Conservation (phyloP, 2,329 filamentous ascomycete species). For the Colletotrichum horii region DNA sequence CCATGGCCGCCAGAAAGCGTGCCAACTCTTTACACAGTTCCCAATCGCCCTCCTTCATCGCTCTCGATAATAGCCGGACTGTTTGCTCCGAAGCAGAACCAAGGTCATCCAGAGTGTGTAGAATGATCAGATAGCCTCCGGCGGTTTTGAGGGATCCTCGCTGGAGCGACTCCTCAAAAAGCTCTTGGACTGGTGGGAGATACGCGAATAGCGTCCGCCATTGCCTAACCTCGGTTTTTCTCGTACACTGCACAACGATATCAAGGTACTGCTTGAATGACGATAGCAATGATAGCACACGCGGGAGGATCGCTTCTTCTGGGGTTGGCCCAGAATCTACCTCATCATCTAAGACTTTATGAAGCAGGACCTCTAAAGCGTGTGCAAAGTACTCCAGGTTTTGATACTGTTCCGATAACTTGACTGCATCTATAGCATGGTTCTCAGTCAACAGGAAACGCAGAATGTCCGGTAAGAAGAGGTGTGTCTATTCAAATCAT, state of each 20-base stretch:
- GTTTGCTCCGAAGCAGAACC: constrained; percentile 76
- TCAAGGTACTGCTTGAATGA: constrained; percentile 88
- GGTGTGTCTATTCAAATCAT: constrained; percentile 70
- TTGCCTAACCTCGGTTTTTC: constrained; percentile 93
- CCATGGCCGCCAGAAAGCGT: constrained; percentile 91
- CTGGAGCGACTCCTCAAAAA: constrained; percentile 91
- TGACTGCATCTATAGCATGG: constrained; percentile 80
- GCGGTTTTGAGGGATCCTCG: constrained; percentile 91
- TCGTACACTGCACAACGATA: constrained; percentile 94
- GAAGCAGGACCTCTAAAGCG: constrained; percentile 87
- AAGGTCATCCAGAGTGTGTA: constrained; percentile 81
- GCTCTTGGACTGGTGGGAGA: constrained; percentile 84
- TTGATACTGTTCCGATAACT: constrained; percentile 84
- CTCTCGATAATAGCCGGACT: constrained; percentile 79
- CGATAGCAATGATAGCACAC: constrained; percentile 68
- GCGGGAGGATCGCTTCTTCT: constrained; percentile 67
- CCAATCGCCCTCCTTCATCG: constrained; percentile 88
- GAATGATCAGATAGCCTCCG: constrained; percentile 91
- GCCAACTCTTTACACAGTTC: constrained; percentile 94
- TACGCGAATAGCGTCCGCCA: constrained; percentile 95
- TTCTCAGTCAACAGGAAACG: constrained; percentile 78
- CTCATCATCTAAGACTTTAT: constrained; percentile 93
- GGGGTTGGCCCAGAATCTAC: constrained; percentile 74
- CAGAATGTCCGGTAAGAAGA: constrained; percentile 89
- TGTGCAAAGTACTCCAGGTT: constrained; percentile 91